phyloP scores from a whole-genome alignment of 73 alveolate genomes.

The Paramecium octaurelia region DNA sequence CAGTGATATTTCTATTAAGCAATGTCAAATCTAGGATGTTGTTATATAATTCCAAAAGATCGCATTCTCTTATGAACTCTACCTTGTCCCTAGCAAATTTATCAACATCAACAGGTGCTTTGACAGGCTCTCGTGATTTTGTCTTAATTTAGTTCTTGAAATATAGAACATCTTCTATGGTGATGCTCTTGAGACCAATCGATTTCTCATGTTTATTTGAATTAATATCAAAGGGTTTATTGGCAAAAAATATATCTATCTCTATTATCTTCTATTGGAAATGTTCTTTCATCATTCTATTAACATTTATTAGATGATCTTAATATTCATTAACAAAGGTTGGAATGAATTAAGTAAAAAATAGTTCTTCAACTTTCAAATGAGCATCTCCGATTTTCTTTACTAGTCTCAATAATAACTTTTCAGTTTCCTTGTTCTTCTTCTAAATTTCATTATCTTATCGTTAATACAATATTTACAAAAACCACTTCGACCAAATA shows the following conservation, averaged over 20 bases:
- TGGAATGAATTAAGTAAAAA: not conserved
- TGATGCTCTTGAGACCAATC: not conserved
- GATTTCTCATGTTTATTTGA: conserved; percentile 9
- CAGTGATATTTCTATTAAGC: not conserved
- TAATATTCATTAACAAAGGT: not conserved
- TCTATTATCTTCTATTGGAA: not conserved
- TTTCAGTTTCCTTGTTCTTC: not conserved
- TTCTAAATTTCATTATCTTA: not conserved
- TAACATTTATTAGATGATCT: not conserved
- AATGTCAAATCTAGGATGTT: not conserved
- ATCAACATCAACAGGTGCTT: not conserved
- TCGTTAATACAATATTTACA: not conserved
- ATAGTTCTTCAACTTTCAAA: not conserved
- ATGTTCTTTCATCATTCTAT: conserved; percentile 13
- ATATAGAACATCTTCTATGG: not conserved
- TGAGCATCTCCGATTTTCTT: conserved; percentile 25
- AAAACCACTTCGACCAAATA: not conserved
- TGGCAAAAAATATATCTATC: not conserved
- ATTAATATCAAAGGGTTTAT: not conserved
- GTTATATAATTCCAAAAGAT: not conserved
- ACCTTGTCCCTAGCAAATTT: not conserved
- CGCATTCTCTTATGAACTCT: not conserved
- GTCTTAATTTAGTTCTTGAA: not conserved
- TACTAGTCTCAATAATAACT: not conserved
- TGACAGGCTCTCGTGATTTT: not conserved